These are phyloP conservation scores for Scutellaria galericulata DNA, from an alignment of 257 asterid genomes.

Conservation along the genomic window DNA sequence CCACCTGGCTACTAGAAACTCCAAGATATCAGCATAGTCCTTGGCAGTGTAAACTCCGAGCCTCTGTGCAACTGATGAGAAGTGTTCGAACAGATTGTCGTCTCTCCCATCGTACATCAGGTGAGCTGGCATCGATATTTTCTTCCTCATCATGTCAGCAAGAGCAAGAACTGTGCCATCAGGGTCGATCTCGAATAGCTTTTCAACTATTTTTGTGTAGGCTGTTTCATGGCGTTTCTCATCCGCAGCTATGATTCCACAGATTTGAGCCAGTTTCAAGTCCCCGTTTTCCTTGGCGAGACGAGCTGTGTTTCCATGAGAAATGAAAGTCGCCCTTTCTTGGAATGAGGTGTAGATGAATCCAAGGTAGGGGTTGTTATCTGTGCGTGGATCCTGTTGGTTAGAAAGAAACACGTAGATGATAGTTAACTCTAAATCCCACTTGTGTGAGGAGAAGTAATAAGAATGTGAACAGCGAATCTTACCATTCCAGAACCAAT, in stretches of 20 bases:
- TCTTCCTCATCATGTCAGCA: constrained; percentile 69
- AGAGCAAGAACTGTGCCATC: constrained; percentile 52
- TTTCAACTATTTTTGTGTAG: constrained; percentile 59
- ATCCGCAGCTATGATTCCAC: constrained; percentile 66
- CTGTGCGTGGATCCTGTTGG: constrained; percentile 58
- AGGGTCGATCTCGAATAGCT: constrained; percentile 61
- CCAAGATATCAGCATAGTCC: constrained; percentile 65
- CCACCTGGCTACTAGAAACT: constrained; percentile 54
- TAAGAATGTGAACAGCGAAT: background rate
- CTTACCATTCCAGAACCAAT: constrained; percentile 68
- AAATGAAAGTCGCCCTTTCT: constrained; percentile 63
- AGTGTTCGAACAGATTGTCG: constrained; percentile 56
- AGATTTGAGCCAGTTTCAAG: constrained; percentile 60
- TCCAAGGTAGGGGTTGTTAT: constrained; percentile 67
- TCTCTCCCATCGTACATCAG: constrained; percentile 60
- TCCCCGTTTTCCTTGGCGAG: constrained; percentile 63
- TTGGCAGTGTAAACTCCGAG: constrained; percentile 65
- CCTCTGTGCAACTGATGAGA: constrained; percentile 58
- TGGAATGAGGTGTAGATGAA: constrained; percentile 69
- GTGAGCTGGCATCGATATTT: constrained; percentile 66
- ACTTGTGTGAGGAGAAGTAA: background rate
- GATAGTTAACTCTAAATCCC: constrained; percentile 5
- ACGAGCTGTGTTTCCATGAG: constrained; percentile 70
- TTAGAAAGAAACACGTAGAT: background rate
- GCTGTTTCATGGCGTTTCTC: constrained; percentile 70